Evolutionary conservation across 202 grass and related monocot species (phyloP).

Genomic region (Carex sylvatica): DNA sequence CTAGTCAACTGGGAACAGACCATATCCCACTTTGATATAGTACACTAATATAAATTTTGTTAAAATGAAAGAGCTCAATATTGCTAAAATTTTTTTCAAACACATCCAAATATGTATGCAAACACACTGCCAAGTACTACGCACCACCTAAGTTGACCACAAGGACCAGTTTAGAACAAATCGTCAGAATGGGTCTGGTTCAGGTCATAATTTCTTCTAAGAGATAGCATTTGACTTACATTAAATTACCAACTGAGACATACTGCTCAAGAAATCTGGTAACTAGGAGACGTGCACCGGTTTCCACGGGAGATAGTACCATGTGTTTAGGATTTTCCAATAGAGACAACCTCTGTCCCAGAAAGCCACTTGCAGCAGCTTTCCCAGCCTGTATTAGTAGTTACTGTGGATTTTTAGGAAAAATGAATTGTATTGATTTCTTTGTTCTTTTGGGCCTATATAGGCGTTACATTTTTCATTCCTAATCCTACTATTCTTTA

Average conservation of each 20-base stretch:
- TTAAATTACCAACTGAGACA: constrained; percentile 51
- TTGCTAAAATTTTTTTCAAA: neutral
- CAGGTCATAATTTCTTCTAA: neutral
- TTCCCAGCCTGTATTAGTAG: constrained; percentile 48
- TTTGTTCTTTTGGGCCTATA: too few relatives aligned
- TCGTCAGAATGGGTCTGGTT: neutral
- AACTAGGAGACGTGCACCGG: constrained; percentile 55
- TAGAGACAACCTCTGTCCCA: constrained; percentile 35
- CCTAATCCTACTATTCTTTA: too few relatives aligned
- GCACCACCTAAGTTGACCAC: neutral
- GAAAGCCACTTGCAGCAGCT: constrained; percentile 48
- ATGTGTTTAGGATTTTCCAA: constrained; percentile 71
- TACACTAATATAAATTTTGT: neutral
- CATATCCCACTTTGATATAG: neutral
- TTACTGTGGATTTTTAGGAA: too few relatives aligned
- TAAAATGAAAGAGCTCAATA: neutral
- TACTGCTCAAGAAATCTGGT: constrained; percentile 61
- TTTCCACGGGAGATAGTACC: constrained; percentile 50
- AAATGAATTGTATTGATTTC: too few relatives aligned
- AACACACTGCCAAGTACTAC: neutral
- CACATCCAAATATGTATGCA: neutral
- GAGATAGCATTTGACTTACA: constrained; percentile 35
- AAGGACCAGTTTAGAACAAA: neutral
- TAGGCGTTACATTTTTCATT: too few relatives aligned
- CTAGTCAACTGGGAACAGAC: neutral